Percentiles rank a stretch among this genome's conserved stretches.
These are phyloP conservation scores for Eucalyptus erythrocorys DNA, from an alignment of 345 rosid species.

Conservation along the genomic window DNA sequence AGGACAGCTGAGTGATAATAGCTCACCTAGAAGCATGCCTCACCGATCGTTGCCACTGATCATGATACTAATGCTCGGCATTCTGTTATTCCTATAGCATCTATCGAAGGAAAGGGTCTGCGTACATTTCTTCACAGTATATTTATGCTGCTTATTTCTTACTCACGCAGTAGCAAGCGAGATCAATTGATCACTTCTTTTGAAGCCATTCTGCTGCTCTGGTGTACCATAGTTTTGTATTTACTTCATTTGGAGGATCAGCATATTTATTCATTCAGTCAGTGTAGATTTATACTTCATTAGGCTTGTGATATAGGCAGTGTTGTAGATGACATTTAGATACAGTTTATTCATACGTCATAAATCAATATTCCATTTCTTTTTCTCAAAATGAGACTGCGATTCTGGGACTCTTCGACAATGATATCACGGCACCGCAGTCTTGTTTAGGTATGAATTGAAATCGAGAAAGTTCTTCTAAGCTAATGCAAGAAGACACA, in stretches of 20 bases:
- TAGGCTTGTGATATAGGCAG: not conserved
- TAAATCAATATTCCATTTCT: not conserved
- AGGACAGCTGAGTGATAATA: conserved; percentile 35
- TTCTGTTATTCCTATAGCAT: conserved; percentile 32
- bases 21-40: conserved; percentile 9
- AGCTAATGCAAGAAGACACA: not conserved
- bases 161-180: not conserved
- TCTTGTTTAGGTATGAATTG: not conserved
- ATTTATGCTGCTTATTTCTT: not conserved
- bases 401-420: not conserved
- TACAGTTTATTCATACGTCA: not conserved
- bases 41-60: not conserved
- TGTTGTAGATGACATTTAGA: not conserved
- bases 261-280: not conserved
- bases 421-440: not conserved
- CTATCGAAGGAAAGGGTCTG: not conserved
- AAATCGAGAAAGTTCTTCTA: not conserved
- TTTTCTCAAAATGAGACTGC: not conserved
- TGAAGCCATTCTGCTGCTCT: not conserved
- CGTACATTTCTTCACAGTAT: not conserved
- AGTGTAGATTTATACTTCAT: not conserved
- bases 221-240: not conserved
- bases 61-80: conserved; percentile 3
- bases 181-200: not conserved
- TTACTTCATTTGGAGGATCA: not conserved